Evolutionary conservation across 192 early-diverging fungal species (phyloP).

Genomic region (Gaertneriomyces sp.): DNA sequence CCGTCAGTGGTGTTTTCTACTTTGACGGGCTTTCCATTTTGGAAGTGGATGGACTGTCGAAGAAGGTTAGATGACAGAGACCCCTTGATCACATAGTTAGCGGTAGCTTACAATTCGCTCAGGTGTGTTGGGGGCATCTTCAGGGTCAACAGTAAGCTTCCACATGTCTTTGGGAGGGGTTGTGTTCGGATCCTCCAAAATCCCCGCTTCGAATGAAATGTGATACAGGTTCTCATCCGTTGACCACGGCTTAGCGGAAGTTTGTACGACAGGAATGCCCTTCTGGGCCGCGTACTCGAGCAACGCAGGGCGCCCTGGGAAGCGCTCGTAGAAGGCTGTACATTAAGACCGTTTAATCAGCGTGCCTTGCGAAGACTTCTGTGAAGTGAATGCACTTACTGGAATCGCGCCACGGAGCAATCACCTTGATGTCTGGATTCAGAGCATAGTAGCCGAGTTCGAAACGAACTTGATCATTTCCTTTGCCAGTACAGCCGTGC

Average conservation of each 20-base stretch:
- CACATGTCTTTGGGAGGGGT: slow-evolving; percentile 99
- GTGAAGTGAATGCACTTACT: slow-evolving; percentile 32
- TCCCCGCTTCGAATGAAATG: slow-evolving; percentile 98
- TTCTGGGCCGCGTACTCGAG: slow-evolving; percentile 88
- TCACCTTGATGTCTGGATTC: slow-evolving; percentile 88
- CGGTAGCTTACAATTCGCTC: slow-evolving; percentile 72
- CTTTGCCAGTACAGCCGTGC: slow-evolving; percentile 99
- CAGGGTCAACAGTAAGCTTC: slow-evolving; percentile 96
- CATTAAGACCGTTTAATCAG: neutral
- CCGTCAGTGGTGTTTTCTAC: slow-evolving; percentile 79
- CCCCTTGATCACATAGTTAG: neutral
- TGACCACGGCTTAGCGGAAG: slow-evolving; percentile 95
- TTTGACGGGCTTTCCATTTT: slow-evolving; percentile 81
- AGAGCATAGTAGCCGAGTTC: slow-evolving; percentile 98
- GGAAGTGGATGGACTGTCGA: slow-evolving; percentile 71
- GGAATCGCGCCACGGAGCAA: slow-evolving; percentile 95
- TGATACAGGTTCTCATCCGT: slow-evolving; percentile 99
- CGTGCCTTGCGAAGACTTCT: neutral
- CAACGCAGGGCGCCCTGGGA: slow-evolving; percentile 87
- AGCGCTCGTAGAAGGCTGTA: slow-evolving; percentile 86
- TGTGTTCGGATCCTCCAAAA: slow-evolving; percentile 92
- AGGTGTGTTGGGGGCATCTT: slow-evolving; percentile 92
- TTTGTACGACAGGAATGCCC: slow-evolving; percentile 92
- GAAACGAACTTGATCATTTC: slow-evolving; percentile 99
- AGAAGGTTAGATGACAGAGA: neutral